Base-by-base conservation (phyloP, 257 asterid species). In the Verbascum thapsus region DNA sequence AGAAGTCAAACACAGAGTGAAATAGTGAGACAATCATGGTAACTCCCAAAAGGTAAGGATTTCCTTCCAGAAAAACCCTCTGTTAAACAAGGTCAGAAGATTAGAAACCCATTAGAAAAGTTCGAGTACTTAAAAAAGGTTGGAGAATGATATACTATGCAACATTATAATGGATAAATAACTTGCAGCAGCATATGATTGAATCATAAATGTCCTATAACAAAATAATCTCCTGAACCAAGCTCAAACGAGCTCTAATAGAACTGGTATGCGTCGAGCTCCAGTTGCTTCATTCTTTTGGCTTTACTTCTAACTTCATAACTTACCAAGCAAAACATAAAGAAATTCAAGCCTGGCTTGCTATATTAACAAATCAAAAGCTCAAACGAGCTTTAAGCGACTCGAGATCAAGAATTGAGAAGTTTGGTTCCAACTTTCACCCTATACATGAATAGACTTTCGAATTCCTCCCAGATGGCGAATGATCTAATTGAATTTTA, bases 11-110 rank as follows among this genome's bases (percentile, higher is more conserved):
- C 62, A 87, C 61, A 7, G 99, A 92, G 83, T 92, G 99, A 53
- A 92, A 68, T 39, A 88, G 58, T 38, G 99, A 92, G 49, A 92
- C 99, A 51, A 76, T 81, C 99, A 89, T 89, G 54, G 99, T 89
- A 66, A 92, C 69, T 43, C 66, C 96, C 69, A 92, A 83, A 71
- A 92, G 95, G 72, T 76, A 76, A 6, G 99, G 99, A 79, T 92
- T 92, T 67, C 99, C 99, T 81, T 92, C 99, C 86, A 92, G 79
- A 67, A 87, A 92, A 10, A 89, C 99, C 66, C 99, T 85, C 97
- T 92, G 99, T 57, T 53, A 34, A 74, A 26, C 72, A 79, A 43
- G 19, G 40, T 51, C 44, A 78, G 61, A 63, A 38, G 40, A 70
- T 78, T 32, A 78, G 72, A 49, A 56, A 55, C 37, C 70, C 63